phyloP scores from a whole-genome alignment of 148 eudicot species.

The Rhododendron mucronatum region DNA sequence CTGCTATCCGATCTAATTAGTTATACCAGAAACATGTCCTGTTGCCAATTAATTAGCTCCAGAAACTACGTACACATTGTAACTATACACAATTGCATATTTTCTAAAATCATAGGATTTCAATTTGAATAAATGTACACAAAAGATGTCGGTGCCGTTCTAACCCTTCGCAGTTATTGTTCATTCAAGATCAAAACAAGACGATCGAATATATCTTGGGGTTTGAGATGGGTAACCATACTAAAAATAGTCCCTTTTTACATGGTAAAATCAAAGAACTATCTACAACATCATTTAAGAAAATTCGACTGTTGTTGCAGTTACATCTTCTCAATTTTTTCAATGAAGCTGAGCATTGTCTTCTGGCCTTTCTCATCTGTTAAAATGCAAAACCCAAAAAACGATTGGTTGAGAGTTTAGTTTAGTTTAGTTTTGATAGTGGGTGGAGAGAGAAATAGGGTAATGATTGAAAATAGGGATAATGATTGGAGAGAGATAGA shows the following conservation, averaged over 20 bases:
- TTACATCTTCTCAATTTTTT: constrained; percentile 5
- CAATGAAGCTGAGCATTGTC: constrained; percentile 16
- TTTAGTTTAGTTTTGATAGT: too few species aligned
- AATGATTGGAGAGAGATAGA: too few species aligned
- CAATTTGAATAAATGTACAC: background rate
- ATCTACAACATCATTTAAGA: background rate
- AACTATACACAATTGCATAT: too few species aligned
- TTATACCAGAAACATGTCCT: too few species aligned
- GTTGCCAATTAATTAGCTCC: too few species aligned
- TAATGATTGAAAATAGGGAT: too few species aligned
- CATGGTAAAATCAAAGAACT: background rate
- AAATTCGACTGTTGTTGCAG: background rate
- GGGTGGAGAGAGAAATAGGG: too few species aligned
- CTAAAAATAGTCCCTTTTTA: background rate
- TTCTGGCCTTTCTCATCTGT: constrained; percentile 16
- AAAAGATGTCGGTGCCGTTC: background rate
- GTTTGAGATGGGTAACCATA: background rate
- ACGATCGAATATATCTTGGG: background rate
- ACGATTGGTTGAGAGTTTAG: too few species aligned
- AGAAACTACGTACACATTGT: too few species aligned
- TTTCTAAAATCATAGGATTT: background rate
- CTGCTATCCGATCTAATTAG: too few species aligned
- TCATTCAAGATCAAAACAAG: background rate
- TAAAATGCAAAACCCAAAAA: background rate
- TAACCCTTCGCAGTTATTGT: background rate